Conservation (phyloP, 208 protist genomes). For the Herpetomonas tarakana region DNA sequence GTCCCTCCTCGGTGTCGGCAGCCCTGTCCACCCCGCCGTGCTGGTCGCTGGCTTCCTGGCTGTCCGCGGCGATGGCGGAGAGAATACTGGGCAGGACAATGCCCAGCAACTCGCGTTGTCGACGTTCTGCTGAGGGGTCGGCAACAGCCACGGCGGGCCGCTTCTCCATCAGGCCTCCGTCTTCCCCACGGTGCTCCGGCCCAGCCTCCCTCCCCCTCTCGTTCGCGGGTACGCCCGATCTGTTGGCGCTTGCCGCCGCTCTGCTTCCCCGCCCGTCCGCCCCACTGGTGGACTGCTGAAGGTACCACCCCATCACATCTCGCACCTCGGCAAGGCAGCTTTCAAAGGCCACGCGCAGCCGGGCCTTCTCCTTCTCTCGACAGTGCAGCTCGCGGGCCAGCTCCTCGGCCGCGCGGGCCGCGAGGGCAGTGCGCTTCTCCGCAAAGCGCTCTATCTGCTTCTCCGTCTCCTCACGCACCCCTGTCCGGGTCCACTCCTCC, state of each 20-base stretch:
- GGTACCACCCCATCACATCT: constrained; percentile 47
- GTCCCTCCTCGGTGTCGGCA: too few relatives aligned
- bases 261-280: neutral
- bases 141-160: neutral
- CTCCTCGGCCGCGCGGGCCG: constrained; percentile 6
- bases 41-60: too few relatives aligned
- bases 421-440: constrained; percentile 12
- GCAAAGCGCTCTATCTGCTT: constrained; percentile 21
- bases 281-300: constrained; percentile 18
- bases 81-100: neutral
- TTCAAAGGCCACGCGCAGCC: constrained; percentile 34
- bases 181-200: constrained; percentile 4
- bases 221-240: too few relatives aligned
- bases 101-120: neutral
- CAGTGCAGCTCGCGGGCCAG: constrained; percentile 6
- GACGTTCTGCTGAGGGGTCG: neutral
- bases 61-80: neutral
- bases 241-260: neutral
- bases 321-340: constrained; percentile 41
- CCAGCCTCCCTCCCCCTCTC: neutral
- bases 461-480: constrained; percentile 24
- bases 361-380: constrained; percentile 17
- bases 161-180: constrained; percentile 1
- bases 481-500: constrained; percentile 25
- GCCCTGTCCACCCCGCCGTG: too few relatives aligned